Conservation (phyloP, 78 protist species). For the slime mould (Dictyostelium discoideum) region DNA sequence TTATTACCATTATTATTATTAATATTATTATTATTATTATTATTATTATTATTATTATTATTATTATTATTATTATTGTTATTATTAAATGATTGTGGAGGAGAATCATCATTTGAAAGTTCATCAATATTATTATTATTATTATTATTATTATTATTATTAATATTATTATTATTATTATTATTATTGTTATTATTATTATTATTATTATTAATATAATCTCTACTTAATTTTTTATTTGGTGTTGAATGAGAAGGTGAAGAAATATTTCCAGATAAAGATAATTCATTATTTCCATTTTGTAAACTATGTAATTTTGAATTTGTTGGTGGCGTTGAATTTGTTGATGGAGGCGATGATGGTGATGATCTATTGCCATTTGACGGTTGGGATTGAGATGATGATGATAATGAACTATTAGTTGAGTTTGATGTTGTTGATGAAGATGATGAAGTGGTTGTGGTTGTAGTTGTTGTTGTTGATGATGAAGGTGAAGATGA, state of each 20-base stretch:
- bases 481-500: background rate
- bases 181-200: background rate
- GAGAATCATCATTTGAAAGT: background rate
- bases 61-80: background rate
- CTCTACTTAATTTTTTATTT: background rate
- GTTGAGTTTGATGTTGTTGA: background rate
- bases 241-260: background rate
- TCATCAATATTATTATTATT: background rate
- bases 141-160: too few species aligned
- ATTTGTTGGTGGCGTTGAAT: background rate
- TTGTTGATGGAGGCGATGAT: background rate
- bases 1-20: background rate
- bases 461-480: background rate
- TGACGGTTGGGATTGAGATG: background rate
- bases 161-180: background rate
- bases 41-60: conserved; percentile 1
- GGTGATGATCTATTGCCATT: conserved; percentile 1
- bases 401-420: background rate
- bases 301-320: background rate
- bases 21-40: conserved; percentile 4
- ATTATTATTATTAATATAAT: background rate
- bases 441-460: background rate
- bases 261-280: background rate
- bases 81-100: background rate
- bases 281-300: background rate